Base-by-base conservation (phyloP, 352 stramenopile species). In the Phytophthora sojae region DNA sequence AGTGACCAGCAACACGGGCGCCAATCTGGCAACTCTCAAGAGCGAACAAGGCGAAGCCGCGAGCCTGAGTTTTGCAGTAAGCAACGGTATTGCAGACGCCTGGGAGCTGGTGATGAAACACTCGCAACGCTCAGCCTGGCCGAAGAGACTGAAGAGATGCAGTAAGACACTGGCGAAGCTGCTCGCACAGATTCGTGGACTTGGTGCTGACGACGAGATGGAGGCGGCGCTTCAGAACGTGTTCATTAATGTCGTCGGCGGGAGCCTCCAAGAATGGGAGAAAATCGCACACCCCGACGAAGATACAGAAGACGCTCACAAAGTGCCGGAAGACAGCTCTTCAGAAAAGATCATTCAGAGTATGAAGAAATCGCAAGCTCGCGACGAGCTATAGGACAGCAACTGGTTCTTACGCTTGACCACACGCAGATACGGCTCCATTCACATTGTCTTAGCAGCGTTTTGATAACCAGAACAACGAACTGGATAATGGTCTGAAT, bases 21-120 rank as follows among this genome's bases (percentile, higher is more conserved):
- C 44, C 12, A 76, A 58, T 9, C 54, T 93, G 8, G 29, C 59
- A 5, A 63, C 59, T 26, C 44, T 79, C 2, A 54, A 61, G 11
- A 60, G 76, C 14, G 23, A 51, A 15, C 52, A 61, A n/a, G 23
- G 57, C n/a, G 55, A 64, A 12, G 42, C 51, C 12, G 53, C 50
- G 12, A 64, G 26, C 12, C 42, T 90, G 23, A 65, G 53, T 5
- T 79, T 93, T 59, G 56, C 73, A 19, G 9, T 73, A 4, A 61
- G 71, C 49, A 89, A 90, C 53, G 52, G 49, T 7, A 74, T 92
- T 55, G 86, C 83, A 0, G 77, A 88, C 30, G 77, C 73, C 9
- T 92, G 82, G 83, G 75, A 83, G 14, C 57, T 81, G 26, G 66
- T 93, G 12, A 69, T 58, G 29, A 68, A 76, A 17, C 57, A 92